Conservation (phyloP, 345 rosid genomes). For the Camelina hispida region DNA sequence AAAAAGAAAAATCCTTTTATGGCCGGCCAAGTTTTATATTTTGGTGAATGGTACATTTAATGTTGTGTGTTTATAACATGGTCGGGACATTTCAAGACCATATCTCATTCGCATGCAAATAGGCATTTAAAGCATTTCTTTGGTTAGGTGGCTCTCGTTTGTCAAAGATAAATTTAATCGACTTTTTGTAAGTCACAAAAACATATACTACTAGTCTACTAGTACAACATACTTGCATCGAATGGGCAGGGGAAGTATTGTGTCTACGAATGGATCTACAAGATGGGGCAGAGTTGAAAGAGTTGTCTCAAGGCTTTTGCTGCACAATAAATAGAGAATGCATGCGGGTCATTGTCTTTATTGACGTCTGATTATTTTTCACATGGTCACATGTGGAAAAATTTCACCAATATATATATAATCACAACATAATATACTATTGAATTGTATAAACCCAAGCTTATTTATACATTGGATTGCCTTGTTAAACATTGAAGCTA, state of each 20-base stretch:
- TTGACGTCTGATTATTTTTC: constrained; percentile 21
- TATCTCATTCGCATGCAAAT: constrained; percentile 24
- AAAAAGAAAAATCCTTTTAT: neutral
- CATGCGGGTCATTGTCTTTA: constrained; percentile 23
- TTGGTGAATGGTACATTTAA: constrained; percentile 34
- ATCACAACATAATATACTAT: neutral
- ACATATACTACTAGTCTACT: neutral
- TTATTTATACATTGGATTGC: neutral
- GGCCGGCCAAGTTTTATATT: neutral
- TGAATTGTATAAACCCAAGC: neutral
- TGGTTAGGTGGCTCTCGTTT: constrained; percentile 33
- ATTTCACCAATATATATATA: neutral
- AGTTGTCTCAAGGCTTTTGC: constrained; percentile 13
- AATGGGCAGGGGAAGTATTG: constrained; percentile 19
- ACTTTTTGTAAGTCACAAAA: constrained; percentile 4
- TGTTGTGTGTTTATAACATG: constrained; percentile 39
- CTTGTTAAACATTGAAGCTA: constrained; percentile 16
- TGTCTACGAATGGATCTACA: constrained; percentile 30
- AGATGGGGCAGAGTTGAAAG: constrained; percentile 33
- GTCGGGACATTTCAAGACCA: constrained; percentile 44
- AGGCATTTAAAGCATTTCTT: constrained; percentile 21
- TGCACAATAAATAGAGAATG: constrained; percentile 24
- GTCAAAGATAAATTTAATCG: neutral
- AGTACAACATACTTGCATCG: neutral
- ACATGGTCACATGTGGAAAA: constrained; percentile 34